Evolutionary conservation across 1,284 basidiomycete species (phyloP).

Genomic region (Bondarzewia mesenterica): DNA sequence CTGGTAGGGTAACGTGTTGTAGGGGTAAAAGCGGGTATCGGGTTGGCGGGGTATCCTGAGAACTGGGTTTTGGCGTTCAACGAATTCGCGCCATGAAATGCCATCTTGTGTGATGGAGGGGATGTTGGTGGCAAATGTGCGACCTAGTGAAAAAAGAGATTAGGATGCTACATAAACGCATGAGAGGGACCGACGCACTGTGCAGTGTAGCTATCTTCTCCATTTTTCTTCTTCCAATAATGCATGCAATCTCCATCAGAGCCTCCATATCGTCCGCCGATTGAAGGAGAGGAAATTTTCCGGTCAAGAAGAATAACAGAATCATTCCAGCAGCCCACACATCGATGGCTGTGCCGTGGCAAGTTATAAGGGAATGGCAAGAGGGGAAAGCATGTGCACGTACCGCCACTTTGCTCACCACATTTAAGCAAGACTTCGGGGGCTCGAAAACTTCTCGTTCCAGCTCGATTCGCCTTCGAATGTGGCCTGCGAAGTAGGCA

Average conservation of each 20-base stretch:
- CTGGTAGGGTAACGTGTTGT: constrained; percentile 18
- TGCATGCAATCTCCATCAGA: constrained; percentile 86
- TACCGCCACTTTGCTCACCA: constrained; percentile 87
- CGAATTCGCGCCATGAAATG: constrained; percentile 63
- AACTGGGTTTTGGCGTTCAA: constrained; percentile 71
- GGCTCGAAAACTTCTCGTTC: constrained; percentile 93
- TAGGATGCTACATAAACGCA: constrained; percentile 1
- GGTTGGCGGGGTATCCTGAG: constrained; percentile 50
- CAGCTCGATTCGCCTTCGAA: constrained; percentile 94
- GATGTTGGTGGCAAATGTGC: constrained; percentile 81
- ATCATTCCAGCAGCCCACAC: constrained; percentile 96
- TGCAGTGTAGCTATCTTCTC: constrained; percentile 86
- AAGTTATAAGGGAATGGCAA: constrained; percentile 2
- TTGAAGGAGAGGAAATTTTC: constrained; percentile 93
- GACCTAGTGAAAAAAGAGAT: constrained; percentile 41
- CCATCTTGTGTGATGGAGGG: constrained; percentile 64
- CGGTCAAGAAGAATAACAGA: constrained; percentile 84
- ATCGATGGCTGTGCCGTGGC: constrained; percentile 68
- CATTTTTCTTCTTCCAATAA: constrained; percentile 82
- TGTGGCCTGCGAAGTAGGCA: constrained; percentile 44
- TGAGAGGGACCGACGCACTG: constrained; percentile 47
- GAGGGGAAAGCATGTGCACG: constrained; percentile 18
- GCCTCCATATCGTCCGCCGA: constrained; percentile 94
- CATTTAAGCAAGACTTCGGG: constrained; percentile 97
- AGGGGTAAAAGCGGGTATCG: constrained; percentile 48